These are phyloP conservation scores for Rhizopogon salebrosus DNA, from an alignment of 768 basidiomycete genomes.

Conservation along the genomic window DNA sequence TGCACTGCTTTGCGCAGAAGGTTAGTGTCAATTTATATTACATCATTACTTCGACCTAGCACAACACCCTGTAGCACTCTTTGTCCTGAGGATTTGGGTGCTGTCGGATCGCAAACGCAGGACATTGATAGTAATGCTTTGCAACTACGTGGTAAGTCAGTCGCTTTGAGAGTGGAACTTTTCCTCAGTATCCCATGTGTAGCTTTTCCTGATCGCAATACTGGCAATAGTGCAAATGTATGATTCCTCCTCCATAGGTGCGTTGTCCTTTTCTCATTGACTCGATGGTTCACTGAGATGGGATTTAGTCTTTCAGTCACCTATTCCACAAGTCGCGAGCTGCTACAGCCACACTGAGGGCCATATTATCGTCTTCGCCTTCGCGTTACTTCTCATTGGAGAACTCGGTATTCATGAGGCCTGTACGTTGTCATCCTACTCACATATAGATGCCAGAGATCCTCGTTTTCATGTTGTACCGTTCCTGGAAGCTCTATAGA, in stretches of 20 bases:
- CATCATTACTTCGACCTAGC: too few species aligned
- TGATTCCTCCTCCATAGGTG: neutral
- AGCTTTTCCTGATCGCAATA: neutral
- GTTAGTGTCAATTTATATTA: neutral
- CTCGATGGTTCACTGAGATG: neutral
- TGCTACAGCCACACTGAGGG: neutral
- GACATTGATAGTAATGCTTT: neutral
- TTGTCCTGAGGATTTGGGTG: neutral
- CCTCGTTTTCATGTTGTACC: neutral
- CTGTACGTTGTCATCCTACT: neutral
- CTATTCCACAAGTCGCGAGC: neutral
- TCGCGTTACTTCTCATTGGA: neutral
- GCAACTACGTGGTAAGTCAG: neutral
- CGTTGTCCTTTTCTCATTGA: neutral
- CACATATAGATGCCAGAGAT: neutral
- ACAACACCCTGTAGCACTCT: neutral
- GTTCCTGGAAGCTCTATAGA: neutral
- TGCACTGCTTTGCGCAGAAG: neutral
- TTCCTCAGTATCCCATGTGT: neutral
- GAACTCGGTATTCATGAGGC: neutral
- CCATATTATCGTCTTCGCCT: neutral
- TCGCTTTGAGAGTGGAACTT: neutral
- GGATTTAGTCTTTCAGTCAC: neutral
- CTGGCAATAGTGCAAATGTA: neutral
- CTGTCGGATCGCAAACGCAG: neutral